phyloP scores from a whole-genome alignment of 1,139 yeast genomes.

The Schwanniomyces etchellsii region DNA sequence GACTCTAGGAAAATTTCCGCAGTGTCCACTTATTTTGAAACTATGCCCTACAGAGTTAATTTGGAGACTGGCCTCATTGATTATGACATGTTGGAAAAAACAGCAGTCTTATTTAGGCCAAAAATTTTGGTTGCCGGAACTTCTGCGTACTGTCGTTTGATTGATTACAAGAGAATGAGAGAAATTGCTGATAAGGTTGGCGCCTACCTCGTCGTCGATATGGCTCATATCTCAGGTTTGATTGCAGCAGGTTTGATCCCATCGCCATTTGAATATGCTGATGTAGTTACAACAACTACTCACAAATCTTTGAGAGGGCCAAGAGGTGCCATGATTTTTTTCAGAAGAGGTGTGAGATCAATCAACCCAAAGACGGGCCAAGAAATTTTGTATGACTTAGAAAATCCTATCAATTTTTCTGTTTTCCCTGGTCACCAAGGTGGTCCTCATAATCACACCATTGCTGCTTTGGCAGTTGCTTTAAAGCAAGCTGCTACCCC shows the following conservation, averaged over 20 bases:
- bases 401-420: conserved; percentile 91
- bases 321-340: conserved; percentile 98
- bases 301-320: conserved; percentile 99
- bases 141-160: conserved; percentile 91
- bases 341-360: conserved; percentile 92
- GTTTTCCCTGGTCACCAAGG: conserved; percentile 99
- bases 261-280: conserved; percentile 94
- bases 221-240: conserved; percentile 98
- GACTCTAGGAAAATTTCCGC: conserved; percentile 92
- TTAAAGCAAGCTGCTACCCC: conserved; percentile 90
- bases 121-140: conserved; percentile 96
- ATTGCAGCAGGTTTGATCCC: conserved; percentile 96
- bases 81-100: conserved; percentile 88
- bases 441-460: conserved; percentile 99
- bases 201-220: conserved; percentile 92
- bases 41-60: conserved; percentile 96
- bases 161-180: conserved; percentile 94
- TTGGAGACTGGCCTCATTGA: conserved; percentile 90
- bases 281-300: conserved; percentile 95
- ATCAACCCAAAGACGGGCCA: conserved; percentile 88
- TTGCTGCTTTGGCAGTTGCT: conserved; percentile 95
- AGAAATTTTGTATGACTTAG: conserved; percentile 84
- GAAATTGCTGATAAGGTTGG: conserved; percentile 95
- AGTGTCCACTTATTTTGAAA: conserved; percentile 93
- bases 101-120: conserved; percentile 88